Percentiles rank a stretch among this genome's conserved stretches.
phyloP scores from a whole-genome alignment of 2,329 filamentous ascomycete genomes.

The Xylaria sp. region DNA sequence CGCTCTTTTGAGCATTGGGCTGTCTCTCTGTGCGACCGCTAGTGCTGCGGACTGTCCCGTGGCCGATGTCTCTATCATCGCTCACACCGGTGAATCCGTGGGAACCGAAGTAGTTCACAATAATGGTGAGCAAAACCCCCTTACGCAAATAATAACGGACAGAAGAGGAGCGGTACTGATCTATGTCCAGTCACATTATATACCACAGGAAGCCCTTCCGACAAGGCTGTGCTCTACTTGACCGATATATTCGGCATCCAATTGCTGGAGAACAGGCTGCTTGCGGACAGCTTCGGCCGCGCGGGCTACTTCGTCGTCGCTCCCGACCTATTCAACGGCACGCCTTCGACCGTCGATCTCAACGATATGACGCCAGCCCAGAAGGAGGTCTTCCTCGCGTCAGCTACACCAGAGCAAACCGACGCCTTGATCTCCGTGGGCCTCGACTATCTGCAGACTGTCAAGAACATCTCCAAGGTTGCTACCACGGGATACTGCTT shows the following conservation, averaged over 20 bases:
- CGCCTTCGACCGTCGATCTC: slow-evolving; percentile 41
- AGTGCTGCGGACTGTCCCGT: slow-evolving; percentile 32
- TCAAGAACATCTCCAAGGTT: slow-evolving; percentile 58
- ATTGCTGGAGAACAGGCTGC: slow-evolving; percentile 39
- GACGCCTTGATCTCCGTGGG: slow-evolving; percentile 55
- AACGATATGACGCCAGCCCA: slow-evolving; percentile 37
- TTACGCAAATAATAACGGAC: background rate
- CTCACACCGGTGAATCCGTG: slow-evolving; percentile 38
- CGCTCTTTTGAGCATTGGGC: slow-evolving; percentile 32
- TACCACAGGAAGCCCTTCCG: slow-evolving; percentile 38
- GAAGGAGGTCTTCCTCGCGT: slow-evolving; percentile 38
- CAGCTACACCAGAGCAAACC: slow-evolving; percentile 48
- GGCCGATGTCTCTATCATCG: slow-evolving; percentile 37
- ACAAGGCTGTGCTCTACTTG: slow-evolving; percentile 41
- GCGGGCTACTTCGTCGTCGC: slow-evolving; percentile 44
- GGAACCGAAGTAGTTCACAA: slow-evolving; percentile 39
- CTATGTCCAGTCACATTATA: slow-evolving; percentile 41
- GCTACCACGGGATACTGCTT: slow-evolving; percentile 69
- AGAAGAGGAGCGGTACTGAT: slow-evolving; percentile 10
- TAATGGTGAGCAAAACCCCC: slow-evolving; percentile 31
- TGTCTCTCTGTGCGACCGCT: slow-evolving; percentile 14
- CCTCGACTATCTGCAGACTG: slow-evolving; percentile 52
- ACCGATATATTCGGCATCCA: slow-evolving; percentile 44
- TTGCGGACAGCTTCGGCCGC: slow-evolving; percentile 46
- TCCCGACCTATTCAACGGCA: slow-evolving; percentile 44